Evolutionary conservation across 768 basidiomycete species (phyloP).

Genomic region (Gloeopeniophorella convolvens): DNA sequence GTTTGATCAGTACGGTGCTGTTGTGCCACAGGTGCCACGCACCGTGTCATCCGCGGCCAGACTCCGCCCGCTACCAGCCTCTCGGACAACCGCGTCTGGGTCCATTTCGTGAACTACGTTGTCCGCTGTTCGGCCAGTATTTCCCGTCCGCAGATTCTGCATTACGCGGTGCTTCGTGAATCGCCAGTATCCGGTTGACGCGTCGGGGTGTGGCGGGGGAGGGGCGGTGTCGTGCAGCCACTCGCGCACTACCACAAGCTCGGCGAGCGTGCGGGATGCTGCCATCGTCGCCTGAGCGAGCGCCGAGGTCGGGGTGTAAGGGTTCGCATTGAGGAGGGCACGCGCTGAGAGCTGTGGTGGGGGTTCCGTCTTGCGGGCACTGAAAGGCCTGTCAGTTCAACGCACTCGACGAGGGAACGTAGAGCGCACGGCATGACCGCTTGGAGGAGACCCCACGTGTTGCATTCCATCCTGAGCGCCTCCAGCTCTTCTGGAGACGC

Average conservation of each 20-base stretch:
- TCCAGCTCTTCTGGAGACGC: constrained; percentile 49
- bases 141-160: constrained; percentile 11
- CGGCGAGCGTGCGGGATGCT: constrained; percentile 49
- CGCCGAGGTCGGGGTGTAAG: constrained; percentile 73
- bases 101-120: constrained; percentile 16
- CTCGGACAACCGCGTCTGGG: too few relatives aligned
- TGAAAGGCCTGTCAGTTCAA: constrained; percentile 23
- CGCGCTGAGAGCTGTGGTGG: constrained; percentile 42
- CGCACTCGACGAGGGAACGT: not conserved
- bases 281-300: constrained; percentile 70
- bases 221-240: constrained; percentile 76
- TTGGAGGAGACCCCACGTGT: constrained; percentile 79
- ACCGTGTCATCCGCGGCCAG: constrained; percentile 59
- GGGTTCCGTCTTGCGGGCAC: constrained; percentile 64
- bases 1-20: not conserved
- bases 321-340: constrained; percentile 58
- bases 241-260: not conserved
- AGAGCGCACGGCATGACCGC: constrained; percentile 66
- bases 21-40: constrained; percentile 24
- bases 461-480: constrained; percentile 61
- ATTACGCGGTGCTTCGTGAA: constrained; percentile 15
- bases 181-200: constrained; percentile 17
- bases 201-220: constrained; percentile 13
- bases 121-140: constrained; percentile 8
- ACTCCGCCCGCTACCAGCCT: not conserved